Percentiles rank a stretch among this genome's conserved stretches.
phyloP scores from a whole-genome alignment of 352 stramenopile species.

The Phytophthora boehmeriae region DNA sequence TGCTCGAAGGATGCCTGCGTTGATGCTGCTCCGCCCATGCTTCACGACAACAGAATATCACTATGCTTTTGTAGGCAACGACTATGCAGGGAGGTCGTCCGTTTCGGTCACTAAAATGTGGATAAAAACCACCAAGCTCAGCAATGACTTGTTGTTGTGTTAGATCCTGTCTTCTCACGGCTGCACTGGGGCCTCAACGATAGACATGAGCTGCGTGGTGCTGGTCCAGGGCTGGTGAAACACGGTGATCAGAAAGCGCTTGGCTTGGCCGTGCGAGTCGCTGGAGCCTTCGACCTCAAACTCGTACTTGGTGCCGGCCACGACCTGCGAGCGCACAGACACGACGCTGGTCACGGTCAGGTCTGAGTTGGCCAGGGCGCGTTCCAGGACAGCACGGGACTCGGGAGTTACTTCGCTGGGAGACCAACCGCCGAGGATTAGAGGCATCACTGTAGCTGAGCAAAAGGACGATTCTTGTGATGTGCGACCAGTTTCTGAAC shows the following conservation, averaged over 20 bases:
- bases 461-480: background rate
- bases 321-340: constrained; percentile 40
- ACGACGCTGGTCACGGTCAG: constrained; percentile 32
- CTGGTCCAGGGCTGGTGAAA: constrained; percentile 41
- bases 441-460: constrained; percentile 17
- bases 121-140: constrained; percentile 13
- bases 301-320: constrained; percentile 49
- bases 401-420: constrained; percentile 25
- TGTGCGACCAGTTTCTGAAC: constrained; percentile 9
- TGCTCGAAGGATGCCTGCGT: constrained; percentile 77
- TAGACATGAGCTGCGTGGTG: constrained; percentile 33
- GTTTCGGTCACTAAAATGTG: constrained; percentile 15
- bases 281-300: constrained; percentile 44
- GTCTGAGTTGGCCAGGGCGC: constrained; percentile 21
- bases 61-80: too few relatives aligned
- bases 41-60: constrained; percentile 6
- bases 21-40: constrained; percentile 74
- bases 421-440: constrained; percentile 35
- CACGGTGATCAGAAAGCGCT: constrained; percentile 31
- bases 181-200: constrained; percentile 10
- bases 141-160: background rate
- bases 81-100: background rate
- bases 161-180: constrained; percentile 12
- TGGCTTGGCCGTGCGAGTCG: constrained; percentile 20
- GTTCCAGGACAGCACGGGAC: constrained; percentile 26